Evolutionary conservation across 768 basidiomycete genomes (phyloP), one percentile per base, ranked within the genome.

Genomic region (Trametes gibbosa): DNA sequence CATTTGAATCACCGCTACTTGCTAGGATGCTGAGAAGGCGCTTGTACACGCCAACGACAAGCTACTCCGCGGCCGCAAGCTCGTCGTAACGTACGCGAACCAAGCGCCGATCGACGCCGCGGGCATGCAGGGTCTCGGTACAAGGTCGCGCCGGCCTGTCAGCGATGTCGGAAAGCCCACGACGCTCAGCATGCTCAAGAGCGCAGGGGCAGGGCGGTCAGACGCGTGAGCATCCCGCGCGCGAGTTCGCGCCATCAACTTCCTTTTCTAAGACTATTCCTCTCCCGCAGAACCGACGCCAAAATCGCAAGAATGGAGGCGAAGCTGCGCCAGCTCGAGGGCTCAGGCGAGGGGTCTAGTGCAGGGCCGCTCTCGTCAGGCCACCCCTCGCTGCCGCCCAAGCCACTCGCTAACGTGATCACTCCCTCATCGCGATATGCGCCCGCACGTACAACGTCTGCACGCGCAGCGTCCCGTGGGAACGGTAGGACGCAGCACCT

Each of bases 251-350:
- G 42, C 48, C 51, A 56, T 42, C 21, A 46, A 3, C 14, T 9
- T 8, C 16, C 27, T 21, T 47, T 21, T 6, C 32, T 27, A 21
- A 39, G 27, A 43, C 23, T 19, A 23, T 34, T 17, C n/a, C 17
- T 35, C 34, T 17, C 29, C 34, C n/a, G 40, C 67, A 95, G 91
- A 50, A 95, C 92, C 1, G 76, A 81, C 43, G 86, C 85, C 65
- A 97, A 98, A 74, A 99, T 99, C 65, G 94, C 95, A 8, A 83
- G 88, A 67, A 89, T 98, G 81, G 97, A 99, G 74, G 96, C 96
- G 2, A 99, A 99, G 73, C 78, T 99, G 23, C 82, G 85, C 17
- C 84, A 92, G 62, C 85, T 97, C 82, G 84, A 85, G 65, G 69
- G 72, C 49, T 53, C 65, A 5, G 49, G 48, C 4, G 50, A n/a